A percentile compares a stretch with the other conserved stretches of the same genome.
Evolutionary conservation across 805 yeast genomes (phyloP).

Genomic region (Kuraishia floccosa): DNA sequence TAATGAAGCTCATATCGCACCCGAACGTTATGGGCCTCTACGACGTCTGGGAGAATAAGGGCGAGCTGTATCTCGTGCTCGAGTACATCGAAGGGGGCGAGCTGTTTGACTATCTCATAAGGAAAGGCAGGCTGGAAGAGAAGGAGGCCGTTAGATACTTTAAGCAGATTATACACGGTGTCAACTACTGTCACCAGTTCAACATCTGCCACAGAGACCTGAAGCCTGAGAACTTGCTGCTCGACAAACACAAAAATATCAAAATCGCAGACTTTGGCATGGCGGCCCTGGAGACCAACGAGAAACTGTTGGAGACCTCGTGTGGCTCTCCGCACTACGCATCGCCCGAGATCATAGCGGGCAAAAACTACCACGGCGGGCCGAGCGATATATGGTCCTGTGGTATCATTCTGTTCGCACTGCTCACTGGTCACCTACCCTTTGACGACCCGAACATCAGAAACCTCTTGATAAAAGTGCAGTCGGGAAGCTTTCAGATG

Average conservation of each 20-base stretch:
- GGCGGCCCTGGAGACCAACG: conserved; percentile 90
- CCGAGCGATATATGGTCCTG: conserved; percentile 98
- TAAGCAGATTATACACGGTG: conserved; percentile 55
- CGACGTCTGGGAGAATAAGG: conserved; percentile 83
- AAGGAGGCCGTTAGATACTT: conserved; percentile 85
- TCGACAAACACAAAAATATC: conserved; percentile 79
- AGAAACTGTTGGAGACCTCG: conserved; percentile 78
- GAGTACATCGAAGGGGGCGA: conserved; percentile 98
- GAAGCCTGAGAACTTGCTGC: conserved; percentile 67
- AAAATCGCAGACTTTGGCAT: conserved; percentile 98
- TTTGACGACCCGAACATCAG: conserved; percentile 95
- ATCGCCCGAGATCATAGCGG: conserved; percentile 95
- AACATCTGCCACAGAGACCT: conserved; percentile 72
- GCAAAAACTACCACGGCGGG: conserved; percentile 90
- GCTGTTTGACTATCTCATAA: conserved; percentile 82
- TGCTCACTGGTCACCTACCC: conserved; percentile 90
- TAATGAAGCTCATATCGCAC: conserved; percentile 72
- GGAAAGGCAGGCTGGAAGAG: conserved; percentile 81
- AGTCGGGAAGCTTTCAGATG: conserved; percentile 77
- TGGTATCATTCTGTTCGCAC: conserved; percentile 89
- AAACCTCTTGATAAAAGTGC: conserved; percentile 78
- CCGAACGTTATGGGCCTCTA: conserved; percentile 69
- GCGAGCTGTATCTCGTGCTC: conserved; percentile 72
- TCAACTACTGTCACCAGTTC: conserved; percentile 52
- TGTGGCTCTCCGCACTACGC: conserved; percentile 99